Base-by-base conservation (phyloP, 2,329 filamentous ascomycete genomes). In the Aspergillus alliaceus region DNA sequence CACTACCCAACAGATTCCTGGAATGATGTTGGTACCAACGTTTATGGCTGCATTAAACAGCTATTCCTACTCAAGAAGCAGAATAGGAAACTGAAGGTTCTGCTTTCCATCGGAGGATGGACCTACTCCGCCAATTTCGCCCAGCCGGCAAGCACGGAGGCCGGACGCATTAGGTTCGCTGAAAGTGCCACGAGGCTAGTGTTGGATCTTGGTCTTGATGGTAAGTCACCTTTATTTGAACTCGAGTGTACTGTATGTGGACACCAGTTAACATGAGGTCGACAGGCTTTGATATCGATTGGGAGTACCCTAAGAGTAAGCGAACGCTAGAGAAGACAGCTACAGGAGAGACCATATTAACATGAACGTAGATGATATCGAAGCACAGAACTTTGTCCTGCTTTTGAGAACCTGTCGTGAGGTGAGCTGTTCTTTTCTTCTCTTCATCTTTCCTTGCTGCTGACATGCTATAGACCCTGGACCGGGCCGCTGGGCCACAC, bases 51-150 rank as follows among this genome's bases (percentile, higher is more conserved):
- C 66, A 75, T 90, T 58, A 92, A 93, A 76, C 90, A 93, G 69
- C 78, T 96, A 1, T 90, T 84, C 72, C 74, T 90, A 6, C 81
- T 90, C 57, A 95, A 95, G 79, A 87, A 91, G 75, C 77, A 82
- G 65, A 85, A 95, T 70, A 84, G 91, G 32, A 85, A 90, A 53
- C 73, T 95, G 57, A 96, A 96, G 73, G 81, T 89, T 4, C 82
- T 96, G 7, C 84, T 97, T 2, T 93, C 89, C 54, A 90, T 95
- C 57, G 91, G 91, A 31, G 91, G 91, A 15, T 93, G 88, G 86
- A 89, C 86, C 0, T 91, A 89, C 71, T 90, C 88, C 3, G 75
- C 84, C 72, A 95, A 96, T 77, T 96, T 97, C 75, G 79, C 85
- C 1, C 78, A 76, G 27, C 89, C 91, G 0, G 85, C 86, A 0